Percentiles rank a stretch among this genome's conserved stretches.
phyloP scores from a whole-genome alignment of 768 basidiomycete species.

The Rhodocollybia butyracea region DNA sequence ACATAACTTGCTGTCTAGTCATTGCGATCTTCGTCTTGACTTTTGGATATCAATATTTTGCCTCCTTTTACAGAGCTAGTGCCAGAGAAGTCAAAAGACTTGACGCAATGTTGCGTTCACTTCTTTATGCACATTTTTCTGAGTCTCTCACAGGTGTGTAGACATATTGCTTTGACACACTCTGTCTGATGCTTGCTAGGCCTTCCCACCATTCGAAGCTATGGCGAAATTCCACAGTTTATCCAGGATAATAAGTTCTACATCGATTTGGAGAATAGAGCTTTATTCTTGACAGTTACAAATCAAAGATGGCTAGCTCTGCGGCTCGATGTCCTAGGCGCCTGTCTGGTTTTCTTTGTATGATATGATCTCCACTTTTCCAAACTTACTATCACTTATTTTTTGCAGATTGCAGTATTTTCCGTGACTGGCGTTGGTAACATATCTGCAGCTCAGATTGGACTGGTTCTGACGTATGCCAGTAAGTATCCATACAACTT shows the following conservation, averaged over 20 bases:
- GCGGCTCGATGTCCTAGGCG: conserved; percentile 68
- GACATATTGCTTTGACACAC: background rate
- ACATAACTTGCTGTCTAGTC: conserved; percentile 40
- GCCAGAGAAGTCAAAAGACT: conserved; percentile 70
- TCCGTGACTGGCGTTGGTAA: conserved; percentile 52
- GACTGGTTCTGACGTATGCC: conserved; percentile 67
- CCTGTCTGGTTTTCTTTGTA: conserved; percentile 52
- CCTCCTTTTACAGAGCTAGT: conserved; percentile 65
- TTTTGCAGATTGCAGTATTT: conserved; percentile 59
- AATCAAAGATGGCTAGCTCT: conserved; percentile 76
- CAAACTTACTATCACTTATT: background rate
- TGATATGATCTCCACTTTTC: conserved; percentile 17
- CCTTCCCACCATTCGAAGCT: conserved; percentile 69
- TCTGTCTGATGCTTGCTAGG: conserved; percentile 24
- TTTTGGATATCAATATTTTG: conserved; percentile 63
- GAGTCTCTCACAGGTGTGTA: conserved; percentile 62
- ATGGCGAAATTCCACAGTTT: conserved; percentile 62
- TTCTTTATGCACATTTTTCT: conserved; percentile 75
- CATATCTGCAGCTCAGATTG: conserved; percentile 66
- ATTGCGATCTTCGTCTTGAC: conserved; percentile 50
- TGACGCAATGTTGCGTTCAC: conserved; percentile 69
- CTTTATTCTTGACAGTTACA: conserved; percentile 59
- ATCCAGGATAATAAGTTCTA: conserved; percentile 59
- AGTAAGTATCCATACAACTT: conserved; percentile 41
- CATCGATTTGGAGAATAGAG: conserved; percentile 74